A percentile compares a stretch with the other conserved stretches of the same genome.
Evolutionary conservation across 2,329 filamentous ascomycete genomes (phyloP).

Genomic region (Phaeophleospora eucalypticola): DNA sequence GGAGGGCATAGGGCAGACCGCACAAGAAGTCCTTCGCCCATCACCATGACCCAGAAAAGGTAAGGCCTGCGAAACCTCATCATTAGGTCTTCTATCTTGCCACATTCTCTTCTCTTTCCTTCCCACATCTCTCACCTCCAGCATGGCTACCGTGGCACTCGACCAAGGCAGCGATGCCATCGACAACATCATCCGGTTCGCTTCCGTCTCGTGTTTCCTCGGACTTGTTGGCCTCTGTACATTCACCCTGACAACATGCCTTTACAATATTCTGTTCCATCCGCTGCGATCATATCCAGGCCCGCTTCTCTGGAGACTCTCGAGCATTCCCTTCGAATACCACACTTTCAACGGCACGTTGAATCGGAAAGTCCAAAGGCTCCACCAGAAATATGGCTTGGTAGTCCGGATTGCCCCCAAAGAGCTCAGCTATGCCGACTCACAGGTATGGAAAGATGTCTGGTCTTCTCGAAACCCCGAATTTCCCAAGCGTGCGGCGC

Average conservation of each 20-base stretch:
- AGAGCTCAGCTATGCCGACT: conserved; percentile 43
- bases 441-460: conserved; percentile 42
- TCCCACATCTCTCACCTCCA: too few relatives aligned
- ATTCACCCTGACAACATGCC: conserved; percentile 1
- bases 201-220: not conserved
- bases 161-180: too few relatives aligned
- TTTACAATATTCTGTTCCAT: conserved; percentile 43
- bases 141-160: too few relatives aligned
- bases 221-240: conserved; percentile 2
- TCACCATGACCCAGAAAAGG: too few relatives aligned
- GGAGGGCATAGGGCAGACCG: too few relatives aligned
- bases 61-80: too few relatives aligned
- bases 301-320: conserved; percentile 27
- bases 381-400: conserved; percentile 39
- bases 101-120: too few relatives aligned
- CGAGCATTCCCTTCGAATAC: conserved; percentile 8
- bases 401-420: conserved; percentile 46
- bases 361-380: conserved; percentile 5
- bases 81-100: too few relatives aligned
- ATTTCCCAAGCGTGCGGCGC: conserved; percentile 13
- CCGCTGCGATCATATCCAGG: conserved; percentile 39
- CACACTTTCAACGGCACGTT: conserved; percentile 10
- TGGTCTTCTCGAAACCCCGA: conserved; percentile 24
- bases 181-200: not conserved
- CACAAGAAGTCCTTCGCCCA: too few relatives aligned